Evolutionary conservation across 2,329 filamentous ascomycete genomes (phyloP), one percentile per base, ranked within the genome.

Genomic region (Penicillium sp.): DNA sequence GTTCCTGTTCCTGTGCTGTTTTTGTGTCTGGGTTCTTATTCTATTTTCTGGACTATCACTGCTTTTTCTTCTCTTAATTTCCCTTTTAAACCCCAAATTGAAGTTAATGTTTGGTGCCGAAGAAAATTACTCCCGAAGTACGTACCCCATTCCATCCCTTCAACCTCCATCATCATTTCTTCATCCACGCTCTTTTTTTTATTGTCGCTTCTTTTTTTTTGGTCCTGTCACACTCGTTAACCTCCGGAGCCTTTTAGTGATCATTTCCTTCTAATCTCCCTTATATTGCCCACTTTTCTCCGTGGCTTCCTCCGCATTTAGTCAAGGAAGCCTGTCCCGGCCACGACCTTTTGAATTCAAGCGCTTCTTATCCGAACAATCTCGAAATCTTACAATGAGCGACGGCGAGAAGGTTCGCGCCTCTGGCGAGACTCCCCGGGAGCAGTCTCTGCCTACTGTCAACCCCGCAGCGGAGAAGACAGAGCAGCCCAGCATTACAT

Each of bases 371-470:
- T 69, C 72, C 54, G 70, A 75, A 50, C 75, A 77, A 65, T 69
- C 69, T 58, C 69, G 67, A 56, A 61, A 61, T 22, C 63, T 71
- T 56, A 69, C 73, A 60, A 89, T 88, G 85, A 82, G 76, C 68
- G 89, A 83, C 72, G 80, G 89, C 72, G 89, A 96, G 76, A 97
- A 96, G 79, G 87, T 83, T 67, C 88, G 92, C 72, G 82, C 86
- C 68, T 96, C 91, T 45, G 89, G 89, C 75, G 92, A 96, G 75
- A 66, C 71, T 51, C 72, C 73, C 61, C 70, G 72, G 50, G 73
- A 72, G 58, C 69, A 69, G 45, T 81, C 91, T 56, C 82, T 97
- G 71, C 92, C 92, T 31, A 92, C 88, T 11, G 84, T 90, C 74
- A 96, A 93, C 74, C 89, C 88, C 24, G 83, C 85, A 24, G 78